Percentiles rank a stretch among this genome's conserved stretches.
These are phyloP conservation scores for Vanrija humicola DNA, from an alignment of 1,284 basidiomycete species.

Conservation along the genomic window DNA sequence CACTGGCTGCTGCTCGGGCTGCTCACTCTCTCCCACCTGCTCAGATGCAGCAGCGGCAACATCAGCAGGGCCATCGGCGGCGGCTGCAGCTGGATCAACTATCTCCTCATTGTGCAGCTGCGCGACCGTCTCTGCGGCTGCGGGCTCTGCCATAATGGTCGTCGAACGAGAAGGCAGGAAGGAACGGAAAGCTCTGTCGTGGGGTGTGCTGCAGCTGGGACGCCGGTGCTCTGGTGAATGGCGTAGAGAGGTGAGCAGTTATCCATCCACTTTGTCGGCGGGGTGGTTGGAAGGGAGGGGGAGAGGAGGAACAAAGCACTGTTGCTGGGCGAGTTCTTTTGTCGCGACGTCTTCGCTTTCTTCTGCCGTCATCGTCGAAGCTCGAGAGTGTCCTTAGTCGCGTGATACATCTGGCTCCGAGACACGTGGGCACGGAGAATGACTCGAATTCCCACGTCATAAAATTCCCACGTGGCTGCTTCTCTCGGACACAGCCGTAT, in stretches of 20 bases:
- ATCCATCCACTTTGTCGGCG: conserved; percentile 1
- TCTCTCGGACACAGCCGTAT: no score
- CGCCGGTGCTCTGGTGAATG: background rate
- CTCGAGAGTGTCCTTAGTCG: no score
- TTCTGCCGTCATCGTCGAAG: no score
- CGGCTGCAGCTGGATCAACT: background rate
- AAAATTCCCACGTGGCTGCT: no score
- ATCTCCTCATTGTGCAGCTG: background rate
- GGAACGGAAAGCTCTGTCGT: background rate
- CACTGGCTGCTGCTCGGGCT: background rate
- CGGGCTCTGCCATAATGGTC: background rate
- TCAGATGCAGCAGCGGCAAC: background rate
- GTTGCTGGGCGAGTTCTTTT: background rate
- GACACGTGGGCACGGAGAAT: no score
- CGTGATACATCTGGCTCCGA: no score
- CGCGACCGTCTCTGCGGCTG: background rate
- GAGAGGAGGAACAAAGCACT: background rate
- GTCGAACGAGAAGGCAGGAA: background rate
- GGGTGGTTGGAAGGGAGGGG: background rate
- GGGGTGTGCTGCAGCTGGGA: background rate
- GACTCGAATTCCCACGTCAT: no score
- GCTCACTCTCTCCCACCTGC: background rate
- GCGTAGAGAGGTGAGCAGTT: background rate
- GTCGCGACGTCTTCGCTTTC: no score
- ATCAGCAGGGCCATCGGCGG: background rate